Percentiles rank a stretch among this genome's conserved stretches.
Evolutionary conservation across 2,329 filamentous ascomycete species (phyloP).

Genomic region (Aspergillus ibericus): DNA sequence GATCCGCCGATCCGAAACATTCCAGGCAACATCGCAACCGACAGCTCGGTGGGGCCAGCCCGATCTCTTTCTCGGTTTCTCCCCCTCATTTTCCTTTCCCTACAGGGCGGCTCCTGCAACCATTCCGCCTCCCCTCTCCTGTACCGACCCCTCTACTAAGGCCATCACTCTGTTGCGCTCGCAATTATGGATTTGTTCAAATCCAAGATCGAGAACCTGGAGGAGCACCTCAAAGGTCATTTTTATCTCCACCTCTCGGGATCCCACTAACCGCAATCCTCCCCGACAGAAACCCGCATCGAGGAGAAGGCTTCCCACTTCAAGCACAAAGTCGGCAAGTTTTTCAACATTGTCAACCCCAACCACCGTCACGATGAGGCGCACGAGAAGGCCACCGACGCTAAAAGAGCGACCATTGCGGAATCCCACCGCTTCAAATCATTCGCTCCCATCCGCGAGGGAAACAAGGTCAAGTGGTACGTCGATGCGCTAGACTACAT

Average conservation of each 20-base stretch:
- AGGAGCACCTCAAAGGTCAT: conserved; percentile 30
- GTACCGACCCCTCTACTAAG: background rate
- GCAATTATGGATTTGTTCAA: conserved; percentile 28
- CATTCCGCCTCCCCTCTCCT: background rate
- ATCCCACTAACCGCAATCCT: conserved; percentile 2
- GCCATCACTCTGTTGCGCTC: background rate
- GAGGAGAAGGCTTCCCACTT: conserved; percentile 58
- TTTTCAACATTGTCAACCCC: conserved; percentile 70
- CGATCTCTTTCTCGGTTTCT: background rate
- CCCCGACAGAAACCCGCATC: conserved; percentile 32
- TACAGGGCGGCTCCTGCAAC: background rate
- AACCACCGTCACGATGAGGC: conserved; percentile 93
- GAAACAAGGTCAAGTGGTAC: conserved; percentile 94
- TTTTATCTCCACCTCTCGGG: background rate
- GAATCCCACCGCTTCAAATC: conserved; percentile 82
- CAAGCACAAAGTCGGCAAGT: conserved; percentile 65
- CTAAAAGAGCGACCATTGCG: conserved; percentile 70
- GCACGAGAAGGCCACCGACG: conserved; percentile 81
- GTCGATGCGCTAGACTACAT: conserved; percentile 95
- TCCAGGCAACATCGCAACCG: conserved; percentile 3
- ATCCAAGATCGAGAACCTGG: conserved; percentile 26
- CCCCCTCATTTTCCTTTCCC: background rate
- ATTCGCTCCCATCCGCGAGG: conserved; percentile 82
- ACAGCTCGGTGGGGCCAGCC: conserved; percentile 1
- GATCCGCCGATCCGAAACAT: conserved; percentile 3